phyloP scores from a whole-genome alignment of 2,329 filamentous ascomycete species.

The Neonectria hederae region DNA sequence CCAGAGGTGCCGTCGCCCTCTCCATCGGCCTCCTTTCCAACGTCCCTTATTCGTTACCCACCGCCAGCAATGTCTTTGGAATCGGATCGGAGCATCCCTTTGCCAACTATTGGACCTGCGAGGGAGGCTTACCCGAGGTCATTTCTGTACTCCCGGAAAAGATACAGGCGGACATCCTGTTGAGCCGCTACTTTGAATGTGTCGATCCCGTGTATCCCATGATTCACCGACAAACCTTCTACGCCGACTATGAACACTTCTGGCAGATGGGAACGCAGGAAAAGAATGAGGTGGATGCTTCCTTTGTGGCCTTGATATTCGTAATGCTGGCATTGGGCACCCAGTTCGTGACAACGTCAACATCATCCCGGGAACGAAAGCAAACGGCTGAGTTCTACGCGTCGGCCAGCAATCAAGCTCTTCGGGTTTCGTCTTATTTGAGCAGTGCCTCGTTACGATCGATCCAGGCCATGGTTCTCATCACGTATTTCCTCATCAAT shows the following conservation, averaged over 20 bases:
- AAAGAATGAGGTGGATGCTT: conserved; percentile 70
- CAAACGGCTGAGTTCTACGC: conserved; percentile 85
- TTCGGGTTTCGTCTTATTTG: conserved; percentile 79
- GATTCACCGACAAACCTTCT: conserved; percentile 79
- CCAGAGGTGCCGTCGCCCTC: conserved; percentile 62
- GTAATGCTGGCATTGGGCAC: conserved; percentile 82
- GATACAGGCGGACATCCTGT: conserved; percentile 76
- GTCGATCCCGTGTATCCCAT: conserved; percentile 86
- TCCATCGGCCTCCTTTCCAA: conserved; percentile 74
- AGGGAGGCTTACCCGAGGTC: conserved; percentile 78
- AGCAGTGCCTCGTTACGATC: conserved; percentile 78
- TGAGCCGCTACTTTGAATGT: conserved; percentile 71
- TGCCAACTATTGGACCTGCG: conserved; percentile 85
- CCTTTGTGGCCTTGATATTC: conserved; percentile 77
- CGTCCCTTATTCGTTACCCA: conserved; percentile 75
- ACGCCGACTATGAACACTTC: conserved; percentile 81
- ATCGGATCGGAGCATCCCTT: conserved; percentile 82
- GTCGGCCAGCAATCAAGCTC: conserved; percentile 80
- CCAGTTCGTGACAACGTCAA: conserved; percentile 72
- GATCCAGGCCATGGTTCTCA: conserved; percentile 82
- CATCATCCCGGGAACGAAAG: conserved; percentile 69
- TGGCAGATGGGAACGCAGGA: conserved; percentile 70
- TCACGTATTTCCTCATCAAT: conserved; percentile 86
- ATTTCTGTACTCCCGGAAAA: conserved; percentile 80
- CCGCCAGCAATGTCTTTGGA: conserved; percentile 82